Conservation (phyloP, 1,284 basidiomycete species). For the Ustilago hordei region DNA sequence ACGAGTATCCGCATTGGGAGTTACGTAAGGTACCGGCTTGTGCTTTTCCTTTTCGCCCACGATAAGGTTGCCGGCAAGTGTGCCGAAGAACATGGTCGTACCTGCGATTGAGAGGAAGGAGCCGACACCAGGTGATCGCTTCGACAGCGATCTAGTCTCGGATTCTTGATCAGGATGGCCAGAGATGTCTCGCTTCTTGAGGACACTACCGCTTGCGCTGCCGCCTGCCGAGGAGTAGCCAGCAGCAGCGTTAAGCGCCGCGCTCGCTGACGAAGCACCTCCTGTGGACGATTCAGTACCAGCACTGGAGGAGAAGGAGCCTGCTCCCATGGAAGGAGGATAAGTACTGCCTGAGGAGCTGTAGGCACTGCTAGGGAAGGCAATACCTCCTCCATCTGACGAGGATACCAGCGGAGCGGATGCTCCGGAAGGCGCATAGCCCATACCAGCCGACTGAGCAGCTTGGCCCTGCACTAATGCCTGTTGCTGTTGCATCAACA, state of each 20-base stretch:
- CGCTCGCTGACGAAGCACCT: conserved; percentile 2
- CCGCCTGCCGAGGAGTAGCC: conserved; percentile 12
- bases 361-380: background rate
- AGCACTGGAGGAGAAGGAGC: background rate
- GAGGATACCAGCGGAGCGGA: background rate
- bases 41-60: conserved; percentile 18
- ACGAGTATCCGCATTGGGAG: conserved; percentile 22
- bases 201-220: conserved; percentile 6
- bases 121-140: conserved; percentile 21
- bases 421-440: background rate
- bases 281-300: background rate
- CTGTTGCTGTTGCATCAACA: conserved; percentile 18
- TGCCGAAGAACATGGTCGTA: conserved; percentile 37
- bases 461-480: conserved; percentile 10
- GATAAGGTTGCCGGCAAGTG: conserved; percentile 14
- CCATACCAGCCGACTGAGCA: conserved; percentile 2
- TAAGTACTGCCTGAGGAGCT: background rate
- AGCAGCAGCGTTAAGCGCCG: conserved; percentile 31
- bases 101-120: conserved; percentile 21
- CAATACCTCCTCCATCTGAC: background rate
- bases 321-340: background rate
- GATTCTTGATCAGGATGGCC: background rate
- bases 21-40: conserved; percentile 40
- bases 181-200: conserved; percentile 25
- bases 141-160: conserved; percentile 16